Conservation (phyloP, 179 eudicot genomes). For the Vitellaria paradoxa region DNA sequence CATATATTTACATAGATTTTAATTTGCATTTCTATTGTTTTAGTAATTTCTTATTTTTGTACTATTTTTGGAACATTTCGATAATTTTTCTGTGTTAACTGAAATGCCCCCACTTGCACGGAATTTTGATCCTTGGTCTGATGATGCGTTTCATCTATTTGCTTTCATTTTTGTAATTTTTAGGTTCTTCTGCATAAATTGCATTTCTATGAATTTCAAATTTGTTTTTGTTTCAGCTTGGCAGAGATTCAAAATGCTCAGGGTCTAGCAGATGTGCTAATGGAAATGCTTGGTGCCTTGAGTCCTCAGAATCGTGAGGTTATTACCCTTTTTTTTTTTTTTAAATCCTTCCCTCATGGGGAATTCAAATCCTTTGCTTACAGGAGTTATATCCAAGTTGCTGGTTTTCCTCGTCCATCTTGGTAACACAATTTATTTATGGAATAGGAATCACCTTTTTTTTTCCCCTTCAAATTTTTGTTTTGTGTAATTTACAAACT, state of each 20-base stretch:
- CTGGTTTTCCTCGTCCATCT: too few relatives aligned
- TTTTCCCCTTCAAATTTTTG: not conserved
- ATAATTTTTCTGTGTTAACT: too few relatives aligned
- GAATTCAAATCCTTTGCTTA: not conserved
- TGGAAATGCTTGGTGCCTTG: slow-evolving; percentile 83
- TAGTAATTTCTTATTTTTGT: too few relatives aligned
- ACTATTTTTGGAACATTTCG: too few relatives aligned
- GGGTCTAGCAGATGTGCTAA: slow-evolving; percentile 82
- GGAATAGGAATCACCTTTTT: not conserved
- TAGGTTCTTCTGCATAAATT: not conserved
- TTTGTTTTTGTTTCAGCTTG: slow-evolving; percentile 47
- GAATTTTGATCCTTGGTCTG: too few relatives aligned
- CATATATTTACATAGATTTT: too few relatives aligned
- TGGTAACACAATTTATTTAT: not conserved
- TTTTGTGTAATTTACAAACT: not conserved
- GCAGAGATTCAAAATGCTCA: slow-evolving; percentile 78
- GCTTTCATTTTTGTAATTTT: not conserved
- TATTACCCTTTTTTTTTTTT: not conserved
- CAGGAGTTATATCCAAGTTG: too few relatives aligned
- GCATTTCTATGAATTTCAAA: not conserved
- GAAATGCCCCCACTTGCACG: too few relatives aligned
- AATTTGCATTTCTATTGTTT: too few relatives aligned
- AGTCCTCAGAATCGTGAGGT: slow-evolving; percentile 79
- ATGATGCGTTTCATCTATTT: not conserved
- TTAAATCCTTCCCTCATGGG: not conserved